Evolutionary conservation across 2,329 filamentous ascomycete genomes (phyloP).

Genomic region (Aspergillus pseudotamarii): DNA sequence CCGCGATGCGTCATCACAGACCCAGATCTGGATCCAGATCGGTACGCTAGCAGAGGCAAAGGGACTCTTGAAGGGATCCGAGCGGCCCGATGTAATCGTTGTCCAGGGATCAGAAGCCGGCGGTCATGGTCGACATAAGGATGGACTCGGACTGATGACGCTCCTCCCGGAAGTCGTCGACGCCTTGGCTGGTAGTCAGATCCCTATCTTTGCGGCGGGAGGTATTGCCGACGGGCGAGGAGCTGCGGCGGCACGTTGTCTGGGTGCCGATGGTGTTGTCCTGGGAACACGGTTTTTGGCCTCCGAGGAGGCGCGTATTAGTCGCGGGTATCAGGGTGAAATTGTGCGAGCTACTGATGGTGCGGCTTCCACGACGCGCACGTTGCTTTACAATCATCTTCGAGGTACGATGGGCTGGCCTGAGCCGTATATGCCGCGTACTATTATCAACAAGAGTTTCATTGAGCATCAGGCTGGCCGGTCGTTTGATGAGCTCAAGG

Average conservation of each 20-base stretch:
- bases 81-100: slow-evolving; percentile 56
- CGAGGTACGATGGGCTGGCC: slow-evolving; percentile 65
- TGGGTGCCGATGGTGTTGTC: slow-evolving; percentile 58
- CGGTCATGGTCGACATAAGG: slow-evolving; percentile 54
- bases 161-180: slow-evolving; percentile 57
- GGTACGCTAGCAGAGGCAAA: slow-evolving; percentile 55
- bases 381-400: slow-evolving; percentile 57
- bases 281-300: slow-evolving; percentile 69
- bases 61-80: slow-evolving; percentile 38
- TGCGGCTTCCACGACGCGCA: slow-evolving; percentile 54
- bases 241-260: slow-evolving; percentile 51
- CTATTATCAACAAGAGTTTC: slow-evolving; percentile 60
- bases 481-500: slow-evolving; percentile 51
- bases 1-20: slow-evolving; percentile 44
- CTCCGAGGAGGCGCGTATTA: slow-evolving; percentile 52
- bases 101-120: slow-evolving; percentile 60
- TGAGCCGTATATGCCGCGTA: slow-evolving; percentile 59
- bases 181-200: slow-evolving; percentile 35
- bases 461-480: slow-evolving; percentile 46
- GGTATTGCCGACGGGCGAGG: slow-evolving; percentile 58
- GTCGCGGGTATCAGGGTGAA: slow-evolving; percentile 55
- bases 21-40: slow-evolving; percentile 60
- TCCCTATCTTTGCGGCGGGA: slow-evolving; percentile 56
- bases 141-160: slow-evolving; percentile 53
- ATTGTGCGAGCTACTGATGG: slow-evolving; percentile 56